phyloP scores from a whole-genome alignment of 2,329 filamentous ascomycete genomes.

The Colletotrichum cordylinicola region DNA sequence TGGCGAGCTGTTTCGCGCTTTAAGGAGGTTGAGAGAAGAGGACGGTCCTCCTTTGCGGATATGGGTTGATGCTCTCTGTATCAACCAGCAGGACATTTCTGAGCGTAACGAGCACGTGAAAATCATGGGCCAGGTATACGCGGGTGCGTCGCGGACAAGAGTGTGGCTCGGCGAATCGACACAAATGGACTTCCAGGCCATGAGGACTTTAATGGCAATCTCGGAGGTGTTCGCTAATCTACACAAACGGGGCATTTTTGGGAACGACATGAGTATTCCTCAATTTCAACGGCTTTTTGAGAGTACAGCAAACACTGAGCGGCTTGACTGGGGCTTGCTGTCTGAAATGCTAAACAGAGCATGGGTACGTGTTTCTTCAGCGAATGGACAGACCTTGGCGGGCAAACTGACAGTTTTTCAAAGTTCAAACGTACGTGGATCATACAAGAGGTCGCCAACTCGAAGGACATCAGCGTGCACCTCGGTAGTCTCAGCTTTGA shows the following conservation, averaged over 20 bases:
- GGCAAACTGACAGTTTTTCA: not conserved
- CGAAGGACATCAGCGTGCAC: not conserved
- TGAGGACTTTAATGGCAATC: not conserved
- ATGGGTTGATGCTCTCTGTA: slow-evolving; percentile 22
- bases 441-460: slow-evolving; percentile 18
- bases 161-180: slow-evolving; percentile 21
- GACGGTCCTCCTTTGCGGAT: not conserved
- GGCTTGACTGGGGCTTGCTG: slow-evolving; percentile 5
- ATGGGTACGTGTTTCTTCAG: not conserved
- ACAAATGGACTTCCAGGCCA: not conserved
- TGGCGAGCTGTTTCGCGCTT: slow-evolving; percentile 13
- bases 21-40: not conserved
- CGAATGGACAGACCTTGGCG: not conserved
- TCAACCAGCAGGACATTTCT: slow-evolving; percentile 12
- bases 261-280: not conserved
- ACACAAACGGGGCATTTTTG: not conserved
- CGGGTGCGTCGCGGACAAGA: not conserved
- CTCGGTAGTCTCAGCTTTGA: not conserved
- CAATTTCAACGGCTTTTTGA: not conserved
- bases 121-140: slow-evolving; percentile 14
- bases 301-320: not conserved
- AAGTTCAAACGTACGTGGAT: slow-evolving; percentile 20
- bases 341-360: slow-evolving; percentile 1
- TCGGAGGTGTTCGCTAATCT: not conserved
- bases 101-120: slow-evolving; percentile 21